A percentile compares a stretch with the other conserved stretches of the same genome.
phyloP scores from a whole-genome alignment of 1,284 basidiomycete genomes.

The Malassezia caprae region DNA sequence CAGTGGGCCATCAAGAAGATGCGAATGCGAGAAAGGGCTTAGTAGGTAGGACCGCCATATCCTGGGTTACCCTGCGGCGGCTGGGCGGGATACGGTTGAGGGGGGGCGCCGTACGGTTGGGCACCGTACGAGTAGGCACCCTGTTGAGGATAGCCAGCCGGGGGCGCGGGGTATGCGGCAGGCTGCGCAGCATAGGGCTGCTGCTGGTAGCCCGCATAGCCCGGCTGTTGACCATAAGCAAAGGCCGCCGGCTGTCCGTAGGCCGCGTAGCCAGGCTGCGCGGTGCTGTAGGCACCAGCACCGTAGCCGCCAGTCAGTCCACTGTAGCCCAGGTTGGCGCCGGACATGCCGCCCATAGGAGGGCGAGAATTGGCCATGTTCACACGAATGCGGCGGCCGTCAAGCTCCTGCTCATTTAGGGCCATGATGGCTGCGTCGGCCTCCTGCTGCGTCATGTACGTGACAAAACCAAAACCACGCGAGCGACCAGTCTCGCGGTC shows the following conservation, averaged over 20 bases:
- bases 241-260: constrained; percentile 29
- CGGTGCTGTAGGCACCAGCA: constrained; percentile 33
- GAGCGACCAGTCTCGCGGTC: constrained; percentile 93
- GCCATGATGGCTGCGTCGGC: constrained; percentile 67
- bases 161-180: constrained; percentile 25
- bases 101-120: constrained; percentile 9
- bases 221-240: constrained; percentile 24
- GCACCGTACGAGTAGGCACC: constrained; percentile 11
- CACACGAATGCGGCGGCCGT: constrained; percentile 77
- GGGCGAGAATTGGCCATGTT: constrained; percentile 82
- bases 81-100: background rate
- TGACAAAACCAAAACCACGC: constrained; percentile 80
- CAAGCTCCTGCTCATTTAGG: constrained; percentile 84
- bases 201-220: constrained; percentile 34
- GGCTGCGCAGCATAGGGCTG: constrained; percentile 28
- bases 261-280: constrained; percentile 27
- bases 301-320: constrained; percentile 45
- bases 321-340: constrained; percentile 29
- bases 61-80: constrained; percentile 11
- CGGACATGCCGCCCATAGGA: constrained; percentile 35
- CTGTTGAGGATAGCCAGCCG: constrained; percentile 25
- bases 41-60: constrained; percentile 27
- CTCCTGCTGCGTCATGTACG: constrained; percentile 53
- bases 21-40: constrained; percentile 4
- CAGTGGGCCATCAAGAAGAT: background rate